These are phyloP conservation scores for Seiridium unicorne DNA, from an alignment of 2,329 filamentous ascomycete species.

Conservation along the genomic window DNA sequence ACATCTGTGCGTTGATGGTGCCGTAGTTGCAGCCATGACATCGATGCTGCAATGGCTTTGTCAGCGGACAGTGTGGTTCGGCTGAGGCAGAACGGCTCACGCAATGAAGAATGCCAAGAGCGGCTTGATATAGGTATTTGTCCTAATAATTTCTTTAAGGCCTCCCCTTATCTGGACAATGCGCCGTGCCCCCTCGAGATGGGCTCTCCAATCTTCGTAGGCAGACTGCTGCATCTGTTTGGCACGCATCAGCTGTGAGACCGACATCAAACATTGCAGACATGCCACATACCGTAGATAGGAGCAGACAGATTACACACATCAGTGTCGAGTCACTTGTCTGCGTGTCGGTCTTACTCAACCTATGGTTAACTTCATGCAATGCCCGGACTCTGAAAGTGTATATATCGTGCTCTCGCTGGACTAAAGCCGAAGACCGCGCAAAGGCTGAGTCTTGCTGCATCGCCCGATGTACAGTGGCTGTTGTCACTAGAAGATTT, in stretches of 20 bases:
- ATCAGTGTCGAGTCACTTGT: slow-evolving; percentile 16
- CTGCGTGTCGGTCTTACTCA: slow-evolving; percentile 12
- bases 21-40: slow-evolving; percentile 13
- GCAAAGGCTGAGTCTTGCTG: slow-evolving; percentile 8
- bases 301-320: slow-evolving; percentile 16
- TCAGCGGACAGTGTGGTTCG: background rate
- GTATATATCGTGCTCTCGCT: slow-evolving; percentile 11
- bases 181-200: slow-evolving; percentile 14
- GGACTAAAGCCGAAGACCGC: slow-evolving; percentile 5
- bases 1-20: slow-evolving; percentile 10
- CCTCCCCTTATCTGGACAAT: slow-evolving; percentile 14
- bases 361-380: slow-evolving; percentile 12
- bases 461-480: slow-evolving; percentile 13
- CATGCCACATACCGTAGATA: slow-evolving; percentile 11
- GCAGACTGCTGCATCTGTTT: slow-evolving; percentile 15
- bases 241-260: background rate
- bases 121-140: slow-evolving; percentile 13
- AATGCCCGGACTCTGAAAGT: slow-evolving; percentile 13
- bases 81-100: slow-evolving; percentile 6
- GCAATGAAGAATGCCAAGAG: slow-evolving; percentile 12
- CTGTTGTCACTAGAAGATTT: slow-evolving; percentile 12
- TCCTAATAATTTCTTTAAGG: slow-evolving; percentile 8
- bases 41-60: slow-evolving; percentile 9
- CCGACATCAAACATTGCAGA: background rate
- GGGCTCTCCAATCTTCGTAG: slow-evolving; percentile 14